Base-by-base conservation (phyloP, 1,284 basidiomycete genomes). In the Leccinum solheimii region DNA sequence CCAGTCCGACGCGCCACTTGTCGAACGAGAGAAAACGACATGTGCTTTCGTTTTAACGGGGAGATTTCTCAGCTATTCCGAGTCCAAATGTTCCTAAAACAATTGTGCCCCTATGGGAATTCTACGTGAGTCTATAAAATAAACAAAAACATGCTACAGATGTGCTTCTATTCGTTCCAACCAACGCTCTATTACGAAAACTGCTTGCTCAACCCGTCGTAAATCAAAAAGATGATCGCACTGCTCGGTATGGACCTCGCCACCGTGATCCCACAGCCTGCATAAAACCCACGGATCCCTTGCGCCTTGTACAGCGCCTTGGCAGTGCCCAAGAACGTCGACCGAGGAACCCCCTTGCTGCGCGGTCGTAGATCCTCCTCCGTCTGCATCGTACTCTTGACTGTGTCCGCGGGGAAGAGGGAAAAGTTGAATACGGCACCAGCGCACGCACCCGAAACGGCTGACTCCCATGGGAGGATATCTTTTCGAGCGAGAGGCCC, bases 371-470 rank as follows among this genome's bases (percentile, higher is more conserved):
- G 81, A 77, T 98, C 96, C 58, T 91, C 91, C 75, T 91, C 91
- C 0, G 97, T 98, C 81, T 98, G 97, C 76, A 99, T 93, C 51
- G 94, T 86, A 67, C 91, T 94, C 80, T 99, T 99, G 71, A 98
- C 86, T 38, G 91, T 92, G 76, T 99, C 97, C 13, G 95, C 95
- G 0, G 95, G 95, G 80, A 96, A 97, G 52, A 94, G 78, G 19
- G 89, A 82, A 69, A 96, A 78, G 69, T 94, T 97, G 80, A 95
- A 98, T 61, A 85, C 81, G 11, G 92, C 88, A 5, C 97, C 97
- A 1, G 95, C 94, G 55, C 86, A 82, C 4, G 95, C 96, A 14
- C 96, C 97, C 1, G 92, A 84, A 0, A 91, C 66, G 45, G 95
- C 94, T 9, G 95, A 90, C 75, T 98, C 91, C 84, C 88, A 90